These are phyloP conservation scores for Pontederia crassipes DNA, from an alignment of 176 grass and related monocot genomes.

Conservation along the genomic window DNA sequence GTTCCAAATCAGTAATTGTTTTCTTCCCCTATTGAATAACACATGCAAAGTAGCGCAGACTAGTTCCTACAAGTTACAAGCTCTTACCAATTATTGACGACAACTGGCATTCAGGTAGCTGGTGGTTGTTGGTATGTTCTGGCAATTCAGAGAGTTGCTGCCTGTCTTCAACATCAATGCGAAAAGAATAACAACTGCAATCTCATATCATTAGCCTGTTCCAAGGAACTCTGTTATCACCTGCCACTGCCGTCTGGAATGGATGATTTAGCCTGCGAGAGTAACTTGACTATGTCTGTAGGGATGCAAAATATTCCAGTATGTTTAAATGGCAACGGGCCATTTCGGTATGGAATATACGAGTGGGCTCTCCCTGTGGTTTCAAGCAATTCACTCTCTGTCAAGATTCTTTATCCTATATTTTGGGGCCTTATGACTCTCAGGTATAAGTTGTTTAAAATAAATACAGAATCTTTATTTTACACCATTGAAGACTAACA, in stretches of 20 bases:
- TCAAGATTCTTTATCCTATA: slow-evolving; percentile 93
- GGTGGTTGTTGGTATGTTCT: slow-evolving; percentile 97
- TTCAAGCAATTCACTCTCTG: slow-evolving; percentile 72
- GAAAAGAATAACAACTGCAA: slow-evolving; percentile 52
- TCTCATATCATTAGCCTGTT: slow-evolving; percentile 48
- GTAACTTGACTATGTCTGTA: slow-evolving; percentile 25
- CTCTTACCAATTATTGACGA: not conserved
- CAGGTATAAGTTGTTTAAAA: slow-evolving; percentile 36
- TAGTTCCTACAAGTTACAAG: not conserved
- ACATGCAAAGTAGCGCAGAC: too few species aligned
- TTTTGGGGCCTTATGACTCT: slow-evolving; percentile 99
- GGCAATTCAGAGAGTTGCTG: slow-evolving; percentile 75
- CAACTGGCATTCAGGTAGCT: slow-evolving; percentile 45
- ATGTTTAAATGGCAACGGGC: slow-evolving; percentile 51
- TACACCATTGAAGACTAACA: not conserved
- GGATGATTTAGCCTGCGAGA: slow-evolving; percentile 36
- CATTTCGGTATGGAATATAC: slow-evolving; percentile 78
- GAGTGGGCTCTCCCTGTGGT: slow-evolving; percentile 79
- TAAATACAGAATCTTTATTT: slow-evolving; percentile 8
- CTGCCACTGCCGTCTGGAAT: slow-evolving; percentile 21
- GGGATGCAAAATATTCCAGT: slow-evolving; percentile 37
- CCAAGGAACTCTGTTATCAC: slow-evolving; percentile 46
- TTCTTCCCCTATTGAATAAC: too few species aligned
- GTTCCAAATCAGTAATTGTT: too few species aligned
- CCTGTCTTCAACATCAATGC: slow-evolving; percentile 64